phyloP scores from a whole-genome alignment of 306 rosid genomes.

The Sesbania bispinosa region DNA sequence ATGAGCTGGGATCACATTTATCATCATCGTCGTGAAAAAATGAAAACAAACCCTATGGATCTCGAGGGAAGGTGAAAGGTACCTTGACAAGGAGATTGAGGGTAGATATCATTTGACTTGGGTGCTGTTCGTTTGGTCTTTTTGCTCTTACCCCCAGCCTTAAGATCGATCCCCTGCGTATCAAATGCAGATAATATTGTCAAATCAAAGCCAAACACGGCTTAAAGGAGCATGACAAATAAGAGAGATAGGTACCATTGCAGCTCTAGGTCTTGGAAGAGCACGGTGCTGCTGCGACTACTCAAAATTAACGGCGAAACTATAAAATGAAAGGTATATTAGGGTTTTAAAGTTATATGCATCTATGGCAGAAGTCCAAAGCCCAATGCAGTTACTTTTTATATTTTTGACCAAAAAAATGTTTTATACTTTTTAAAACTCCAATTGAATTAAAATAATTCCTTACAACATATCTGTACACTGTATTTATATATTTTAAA shows the following conservation, averaged over 20 bases:
- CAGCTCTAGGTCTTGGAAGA: background rate
- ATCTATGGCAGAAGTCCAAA: background rate
- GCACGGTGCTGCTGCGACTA: background rate
- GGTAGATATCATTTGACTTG: conserved; percentile 78
- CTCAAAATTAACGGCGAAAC: background rate
- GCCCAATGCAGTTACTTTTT: too few relatives aligned
- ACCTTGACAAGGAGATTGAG: conserved; percentile 51
- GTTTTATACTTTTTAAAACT: too few relatives aligned
- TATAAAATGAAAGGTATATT: background rate
- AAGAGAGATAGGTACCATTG: conserved; percentile 30
- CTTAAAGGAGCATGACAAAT: too few relatives aligned
- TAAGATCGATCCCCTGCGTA: conserved; percentile 45
- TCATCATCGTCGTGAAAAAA: conserved; percentile 37
- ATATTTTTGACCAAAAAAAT: too few relatives aligned
- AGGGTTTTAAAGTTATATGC: conserved; percentile 33
- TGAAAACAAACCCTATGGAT: background rate
- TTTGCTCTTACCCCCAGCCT: conserved; percentile 89
- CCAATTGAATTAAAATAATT: too few relatives aligned
- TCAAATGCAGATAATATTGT: background rate
- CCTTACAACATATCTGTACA: too few relatives aligned
- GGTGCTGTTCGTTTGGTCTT: conserved; percentile 74
- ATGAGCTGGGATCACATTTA: conserved; percentile 55
- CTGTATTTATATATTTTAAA: too few relatives aligned
- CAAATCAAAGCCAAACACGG: background rate
- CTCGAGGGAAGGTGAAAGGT: too few relatives aligned